phyloP scores from a whole-genome alignment of 2,329 filamentous ascomycete species.

The Fusarium humuli region DNA sequence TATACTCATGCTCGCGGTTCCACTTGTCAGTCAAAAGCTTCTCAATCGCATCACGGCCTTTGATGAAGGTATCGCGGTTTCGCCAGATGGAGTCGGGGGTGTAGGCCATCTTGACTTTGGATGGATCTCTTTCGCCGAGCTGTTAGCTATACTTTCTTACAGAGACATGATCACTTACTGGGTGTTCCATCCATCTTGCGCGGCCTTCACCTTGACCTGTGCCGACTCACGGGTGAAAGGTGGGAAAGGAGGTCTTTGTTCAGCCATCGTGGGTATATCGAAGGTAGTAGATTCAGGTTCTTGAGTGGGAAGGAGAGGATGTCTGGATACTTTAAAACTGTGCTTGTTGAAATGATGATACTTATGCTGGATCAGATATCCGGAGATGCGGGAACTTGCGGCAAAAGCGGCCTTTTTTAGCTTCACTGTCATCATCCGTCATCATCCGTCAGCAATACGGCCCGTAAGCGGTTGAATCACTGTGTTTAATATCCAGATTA shows the following conservation, averaged over 20 bases:
- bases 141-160: not conserved
- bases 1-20: constrained; percentile 77
- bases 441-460: not conserved
- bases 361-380: not conserved
- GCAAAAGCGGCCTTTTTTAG: not conserved
- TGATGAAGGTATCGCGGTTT: constrained; percentile 77
- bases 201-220: constrained; percentile 81
- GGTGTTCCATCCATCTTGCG: constrained; percentile 86
- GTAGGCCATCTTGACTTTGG: constrained; percentile 76
- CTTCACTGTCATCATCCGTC: not conserved
- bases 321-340: not conserved
- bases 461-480: not conserved
- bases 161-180: constrained; percentile 58
- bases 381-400: constrained; percentile 10
- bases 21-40: constrained; percentile 79
- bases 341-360: not conserved
- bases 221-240: constrained; percentile 82
- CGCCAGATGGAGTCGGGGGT: constrained; percentile 83
- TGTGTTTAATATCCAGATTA: not conserved
- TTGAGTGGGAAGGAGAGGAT: not conserved
- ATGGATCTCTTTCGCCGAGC: constrained; percentile 66
- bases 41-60: constrained; percentile 75
- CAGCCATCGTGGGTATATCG: constrained; percentile 1
- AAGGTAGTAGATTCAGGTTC: accelerated
- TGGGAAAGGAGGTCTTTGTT: constrained; percentile 63